A percentile compares a stretch with the other conserved stretches of the same genome.
Conservation (phyloP, 2,329 filamentous ascomycete species). For the Penicillium sp. region DNA sequence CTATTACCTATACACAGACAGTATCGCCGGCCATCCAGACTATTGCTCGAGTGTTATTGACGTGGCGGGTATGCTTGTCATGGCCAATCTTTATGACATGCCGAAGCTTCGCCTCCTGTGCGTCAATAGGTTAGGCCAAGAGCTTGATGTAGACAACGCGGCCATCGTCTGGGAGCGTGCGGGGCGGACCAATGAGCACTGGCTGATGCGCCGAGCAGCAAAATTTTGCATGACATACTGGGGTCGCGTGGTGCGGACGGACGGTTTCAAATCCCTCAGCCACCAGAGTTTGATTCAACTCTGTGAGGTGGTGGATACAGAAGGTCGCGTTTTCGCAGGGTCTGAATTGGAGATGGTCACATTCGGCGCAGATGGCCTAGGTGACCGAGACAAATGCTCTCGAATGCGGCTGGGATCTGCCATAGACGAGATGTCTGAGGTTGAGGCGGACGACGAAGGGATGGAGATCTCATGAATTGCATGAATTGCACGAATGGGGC, state of each 20-base stretch:
- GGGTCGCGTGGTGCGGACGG: slow-evolving; percentile 88
- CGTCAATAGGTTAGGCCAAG: slow-evolving; percentile 83
- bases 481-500: slow-evolving; percentile 26
- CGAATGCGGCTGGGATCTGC: slow-evolving; percentile 29
- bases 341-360: slow-evolving; percentile 71
- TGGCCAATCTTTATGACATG: slow-evolving; percentile 98
- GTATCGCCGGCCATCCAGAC: slow-evolving; percentile 65
- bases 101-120: slow-evolving; percentile 87
- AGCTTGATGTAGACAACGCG: slow-evolving; percentile 91
- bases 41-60: slow-evolving; percentile 68
- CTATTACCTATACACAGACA: slow-evolving; percentile 95
- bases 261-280: slow-evolving; percentile 79
- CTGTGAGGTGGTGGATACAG: slow-evolving; percentile 88
- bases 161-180: slow-evolving; percentile 97
- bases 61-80: slow-evolving; percentile 89
- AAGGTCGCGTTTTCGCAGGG: slow-evolving; percentile 85
- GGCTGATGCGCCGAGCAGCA: slow-evolving; percentile 85
- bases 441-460: slow-evolving; percentile 50
- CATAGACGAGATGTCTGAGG: slow-evolving; percentile 41
- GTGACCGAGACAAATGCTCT: slow-evolving; percentile 35
- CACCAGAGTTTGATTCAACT: slow-evolving; percentile 81
- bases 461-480: slow-evolving; percentile 46
- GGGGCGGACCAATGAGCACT: slow-evolving; percentile 84
- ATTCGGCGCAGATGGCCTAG: slow-evolving; percentile 51
- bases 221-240: slow-evolving; percentile 89